Evolutionary conservation across 1,284 basidiomycete species (phyloP).

Genomic region (Cutaneotrichosporon cutaneum): DNA sequence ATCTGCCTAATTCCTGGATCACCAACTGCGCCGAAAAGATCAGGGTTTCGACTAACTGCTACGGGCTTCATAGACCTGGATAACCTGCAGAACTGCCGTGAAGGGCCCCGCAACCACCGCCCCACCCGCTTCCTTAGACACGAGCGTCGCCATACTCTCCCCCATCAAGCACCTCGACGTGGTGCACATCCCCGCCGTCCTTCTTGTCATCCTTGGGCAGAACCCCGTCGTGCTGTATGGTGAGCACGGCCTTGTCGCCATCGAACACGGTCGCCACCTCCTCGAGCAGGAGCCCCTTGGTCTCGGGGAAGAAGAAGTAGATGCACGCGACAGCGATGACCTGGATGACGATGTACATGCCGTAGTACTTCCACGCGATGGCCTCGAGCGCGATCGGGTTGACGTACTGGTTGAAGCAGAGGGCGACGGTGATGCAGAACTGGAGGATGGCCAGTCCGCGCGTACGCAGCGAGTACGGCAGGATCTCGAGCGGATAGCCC

Average conservation of each 20-base stretch:
- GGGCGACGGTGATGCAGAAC: neutral
- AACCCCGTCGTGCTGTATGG: neutral
- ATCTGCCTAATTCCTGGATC: too few species aligned
- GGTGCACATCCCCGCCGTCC: neutral
- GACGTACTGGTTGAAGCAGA: conserved; percentile 12
- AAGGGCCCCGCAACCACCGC: too few species aligned
- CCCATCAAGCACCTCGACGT: neutral
- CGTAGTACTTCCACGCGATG: conserved; percentile 24
- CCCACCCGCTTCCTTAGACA: neutral
- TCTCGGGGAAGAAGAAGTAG: conserved; percentile 44
- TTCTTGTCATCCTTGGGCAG: neutral
- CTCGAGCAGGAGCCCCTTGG: conserved; percentile 37
- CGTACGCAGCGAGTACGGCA: conserved; percentile 28
- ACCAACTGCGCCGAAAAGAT: too few species aligned
- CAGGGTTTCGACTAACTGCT: too few species aligned
- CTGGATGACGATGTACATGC: conserved; percentile 40
- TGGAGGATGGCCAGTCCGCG: conserved; percentile 31
- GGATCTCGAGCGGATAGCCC: conserved; percentile 53
- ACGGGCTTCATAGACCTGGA: too few species aligned
- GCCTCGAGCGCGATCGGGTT: conserved; percentile 15
- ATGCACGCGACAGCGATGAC: conserved; percentile 25
- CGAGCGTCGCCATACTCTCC: neutral
- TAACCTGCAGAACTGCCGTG: too few species aligned
- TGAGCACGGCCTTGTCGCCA: neutral
- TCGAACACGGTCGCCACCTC: conserved; percentile 38